These are phyloP conservation scores for Candida ipomoeae DNA, from an alignment of 805 yeast genomes.

Conservation along the genomic window DNA sequence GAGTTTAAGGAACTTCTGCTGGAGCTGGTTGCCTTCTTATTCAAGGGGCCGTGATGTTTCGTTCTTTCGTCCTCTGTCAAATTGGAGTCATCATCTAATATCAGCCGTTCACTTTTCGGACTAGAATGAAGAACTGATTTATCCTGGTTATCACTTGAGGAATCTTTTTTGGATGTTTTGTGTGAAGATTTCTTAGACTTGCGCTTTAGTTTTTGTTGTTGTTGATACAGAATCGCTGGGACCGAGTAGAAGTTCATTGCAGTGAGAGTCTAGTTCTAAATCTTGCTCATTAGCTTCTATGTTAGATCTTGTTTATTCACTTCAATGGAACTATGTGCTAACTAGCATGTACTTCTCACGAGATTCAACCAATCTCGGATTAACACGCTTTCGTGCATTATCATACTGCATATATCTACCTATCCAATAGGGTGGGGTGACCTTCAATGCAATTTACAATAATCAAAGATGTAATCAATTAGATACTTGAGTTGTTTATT, in stretches of 20 bases:
- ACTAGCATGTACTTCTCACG: not conserved
- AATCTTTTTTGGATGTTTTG: not conserved
- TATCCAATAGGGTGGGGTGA: not conserved
- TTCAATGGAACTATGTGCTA: not conserved
- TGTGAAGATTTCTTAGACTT: slow-evolving; percentile 13
- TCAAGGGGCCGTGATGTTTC: not conserved
- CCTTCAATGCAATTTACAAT: not conserved
- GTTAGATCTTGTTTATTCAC: not conserved
- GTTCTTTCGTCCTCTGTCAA: not conserved
- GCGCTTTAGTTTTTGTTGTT: slow-evolving; percentile 30
- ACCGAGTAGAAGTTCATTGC: slow-evolving; percentile 37
- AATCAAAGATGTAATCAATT: not conserved
- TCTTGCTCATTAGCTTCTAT: not conserved
- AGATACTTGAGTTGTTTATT: not conserved
- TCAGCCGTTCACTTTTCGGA: not conserved
- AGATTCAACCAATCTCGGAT: not conserved
- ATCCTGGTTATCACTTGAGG: not conserved
- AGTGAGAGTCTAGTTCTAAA: not conserved
- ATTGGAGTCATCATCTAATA: not conserved
- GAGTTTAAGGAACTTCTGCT: slow-evolving; percentile 1
- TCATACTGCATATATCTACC: not conserved
- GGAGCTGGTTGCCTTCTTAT: not conserved
- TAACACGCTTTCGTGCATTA: not conserved
- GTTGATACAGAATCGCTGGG: slow-evolving; percentile 39
- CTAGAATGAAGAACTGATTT: not conserved